Evolutionary conservation across 2,329 filamentous ascomycete genomes (phyloP), one percentile per base, ranked within the genome.

Genomic region (Clarireedia sp.): DNA sequence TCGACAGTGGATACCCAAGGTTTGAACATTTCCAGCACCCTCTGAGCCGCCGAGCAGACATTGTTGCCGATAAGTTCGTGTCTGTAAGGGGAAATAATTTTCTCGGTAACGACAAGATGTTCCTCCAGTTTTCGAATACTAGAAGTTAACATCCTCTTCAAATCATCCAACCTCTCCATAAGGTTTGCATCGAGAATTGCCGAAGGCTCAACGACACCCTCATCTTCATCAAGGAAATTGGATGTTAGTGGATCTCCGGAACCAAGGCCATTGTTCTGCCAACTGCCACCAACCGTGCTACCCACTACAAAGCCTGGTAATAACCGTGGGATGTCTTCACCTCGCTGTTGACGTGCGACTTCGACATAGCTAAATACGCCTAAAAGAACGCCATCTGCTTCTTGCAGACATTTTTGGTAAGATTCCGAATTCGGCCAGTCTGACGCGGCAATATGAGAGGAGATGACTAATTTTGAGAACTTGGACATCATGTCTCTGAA

Each of bases 401-500:
- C 94, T 69, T 95, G 90, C 62, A 97, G 73, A 67, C 94, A 99
- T 70, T 99, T 99, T 54, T 94, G 86, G 59, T 92, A 88, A 0
- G 92, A 95, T 71, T 99, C 94, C 16, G 89, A 85, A 54, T 92
- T 90, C 8, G 92, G 91, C 83, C 90, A 97, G 73, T 99, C 94
- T 36, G 92, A 89, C 5, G 92, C 90, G 40, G 94, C 94, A 68
- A 99, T 96, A 69, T 99, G 94, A 14, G 94, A 97, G 2, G 94
- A 99, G 48, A 99, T 85, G 45, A 99, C 94, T 9, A 99, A 78
- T 71, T 99, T 99, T n/a, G 94, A 97, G 70, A 99, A 99, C 65
- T 95, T 91, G 45, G 94, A 97, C 94, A 99, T 99, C 85, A 97
- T 97, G 69, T 97, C 94, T 53, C 94, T 81, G 73, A 99, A 99